Percentiles rank a stretch among this genome's conserved stretches.
These are phyloP conservation scores for Saraca asoca DNA, from an alignment of 331 rosid species.

Conservation along the genomic window DNA sequence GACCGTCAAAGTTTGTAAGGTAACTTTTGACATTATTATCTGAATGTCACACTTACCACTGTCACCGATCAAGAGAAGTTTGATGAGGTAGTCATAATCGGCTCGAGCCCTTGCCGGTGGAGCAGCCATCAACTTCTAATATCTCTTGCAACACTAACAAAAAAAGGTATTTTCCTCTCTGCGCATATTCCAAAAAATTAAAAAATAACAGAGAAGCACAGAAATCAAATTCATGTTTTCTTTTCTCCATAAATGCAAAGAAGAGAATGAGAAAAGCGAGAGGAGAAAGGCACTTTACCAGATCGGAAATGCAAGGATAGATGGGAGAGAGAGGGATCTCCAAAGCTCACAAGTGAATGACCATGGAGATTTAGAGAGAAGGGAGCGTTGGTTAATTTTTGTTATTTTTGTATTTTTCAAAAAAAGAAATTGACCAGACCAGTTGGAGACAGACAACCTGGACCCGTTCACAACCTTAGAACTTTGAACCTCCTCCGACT, in stretches of 20 bases:
- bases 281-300: conserved; percentile 28
- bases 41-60: conserved; percentile 56
- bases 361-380: conserved; percentile 39
- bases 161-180: conserved; percentile 27
- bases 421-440: background rate
- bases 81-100: conserved; percentile 84
- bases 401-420: background rate
- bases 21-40: no score
- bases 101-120: conserved; percentile 92
- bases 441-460: conserved; percentile 28
- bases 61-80: conserved; percentile 89
- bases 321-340: conserved; percentile 38
- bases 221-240: background rate
- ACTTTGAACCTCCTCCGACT: conserved; percentile 42
- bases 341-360: conserved; percentile 37
- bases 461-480: conserved; percentile 39
- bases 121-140: conserved; percentile 68
- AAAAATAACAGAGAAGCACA: background rate
- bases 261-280: background rate
- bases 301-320: conserved; percentile 38
- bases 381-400: conserved; percentile 12
- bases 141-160: conserved; percentile 7
- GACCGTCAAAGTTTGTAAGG: no score
- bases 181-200: background rate
- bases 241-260: no score